Base-by-base conservation (phyloP, 106 monocot species). In the Xerophyta viscosa region DNA sequence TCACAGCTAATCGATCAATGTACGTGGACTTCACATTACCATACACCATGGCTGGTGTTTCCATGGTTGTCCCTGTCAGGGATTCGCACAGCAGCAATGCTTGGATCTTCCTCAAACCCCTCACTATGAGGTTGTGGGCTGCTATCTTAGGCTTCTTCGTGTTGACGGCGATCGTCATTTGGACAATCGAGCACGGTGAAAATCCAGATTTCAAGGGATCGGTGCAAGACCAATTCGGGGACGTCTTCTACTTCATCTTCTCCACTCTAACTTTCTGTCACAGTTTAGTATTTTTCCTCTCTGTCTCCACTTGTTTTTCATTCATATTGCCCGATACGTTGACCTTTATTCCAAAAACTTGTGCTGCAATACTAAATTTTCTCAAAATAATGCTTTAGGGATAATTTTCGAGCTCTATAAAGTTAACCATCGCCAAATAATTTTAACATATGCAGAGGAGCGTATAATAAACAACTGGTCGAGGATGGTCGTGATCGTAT, bases 231-330 rank as follows among this genome's bases (percentile, higher is more conserved):
- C 85, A 85, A 37, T 18, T 79, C 1, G 76, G 80, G 28, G 62
- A 72, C 0, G 31, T 76, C 19, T 80, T 86, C 54, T 86, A 77
- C 58, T 86, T 86, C 62, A 26, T 69, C 25, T 86, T 86, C 72
- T 80, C 85, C n/a, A 80, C 72, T n/a, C 36, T 80, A 3, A 76
- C 80, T 31, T 80, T 70, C 27, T 70, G 79, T 0, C 81, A 94
- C 59, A 74, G 83, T 71, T 44, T 19, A 46, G 46, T 46, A 33
- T 19, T 8, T 17, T 44, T 14, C 8, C 33, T 14, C 43, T 17
- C 15, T 44, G 9, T 44, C n/a, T 17, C 14, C 43, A 3, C n/a
- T 44, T 44, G 3, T 44, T 44, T 33, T 33, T 5, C 33, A 33
- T 33, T 6, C 33, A 6, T 33, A 33, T 5, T 6, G 33, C n/a